phyloP scores from a whole-genome alignment of 306 rosid species.

The Quercus dentata region DNA sequence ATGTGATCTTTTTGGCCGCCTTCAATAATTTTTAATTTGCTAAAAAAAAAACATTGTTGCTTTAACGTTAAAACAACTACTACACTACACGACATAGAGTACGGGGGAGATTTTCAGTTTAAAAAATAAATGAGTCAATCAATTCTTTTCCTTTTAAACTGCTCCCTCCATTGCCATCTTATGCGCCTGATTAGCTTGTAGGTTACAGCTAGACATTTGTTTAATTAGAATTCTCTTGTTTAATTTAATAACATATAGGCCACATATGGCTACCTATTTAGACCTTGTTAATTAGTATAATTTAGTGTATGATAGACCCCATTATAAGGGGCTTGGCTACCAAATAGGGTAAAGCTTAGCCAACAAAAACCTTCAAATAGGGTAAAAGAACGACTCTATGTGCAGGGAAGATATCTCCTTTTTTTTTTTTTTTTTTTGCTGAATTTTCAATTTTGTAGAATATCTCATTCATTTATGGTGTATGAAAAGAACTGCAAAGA shows the following conservation, averaged over 20 bases:
- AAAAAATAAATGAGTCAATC: conserved; percentile 34
- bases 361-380: conserved; percentile 19
- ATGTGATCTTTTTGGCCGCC: conserved; percentile 29
- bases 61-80: conserved; percentile 30
- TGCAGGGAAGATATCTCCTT: background rate
- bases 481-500: conserved; percentile 17
- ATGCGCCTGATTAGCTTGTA: conserved; percentile 14
- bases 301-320: background rate
- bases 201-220: conserved; percentile 22
- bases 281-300: background rate
- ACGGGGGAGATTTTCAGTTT: conserved; percentile 32
- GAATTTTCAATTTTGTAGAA: background rate
- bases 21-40: background rate
- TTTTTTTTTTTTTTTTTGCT: too few species aligned
- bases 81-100: conserved; percentile 48
- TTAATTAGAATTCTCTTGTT: conserved; percentile 25
- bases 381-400: conserved; percentile 26
- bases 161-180: conserved; percentile 28
- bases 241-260: conserved; percentile 20
- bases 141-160: conserved; percentile 54
- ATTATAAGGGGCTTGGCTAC: background rate
- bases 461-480: background rate
- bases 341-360: conserved; percentile 8
- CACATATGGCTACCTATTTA: background rate
- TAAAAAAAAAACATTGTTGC: too few species aligned